Conservation (phyloP, 805 yeast species). For the Candida boleticola region DNA sequence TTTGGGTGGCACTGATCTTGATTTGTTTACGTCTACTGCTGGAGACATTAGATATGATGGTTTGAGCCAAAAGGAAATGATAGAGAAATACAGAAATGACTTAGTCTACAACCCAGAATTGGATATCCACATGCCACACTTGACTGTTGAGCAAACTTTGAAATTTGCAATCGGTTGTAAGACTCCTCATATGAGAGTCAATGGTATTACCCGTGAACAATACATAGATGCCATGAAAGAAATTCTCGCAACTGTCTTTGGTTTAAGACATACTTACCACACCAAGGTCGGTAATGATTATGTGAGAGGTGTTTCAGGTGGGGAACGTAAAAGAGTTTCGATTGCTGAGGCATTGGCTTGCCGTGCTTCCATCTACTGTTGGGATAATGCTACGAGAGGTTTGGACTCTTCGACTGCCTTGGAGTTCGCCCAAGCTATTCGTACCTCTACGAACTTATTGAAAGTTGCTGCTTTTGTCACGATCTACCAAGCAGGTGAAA, state of each 20-base stretch:
- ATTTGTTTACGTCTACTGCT: slow-evolving; percentile 20
- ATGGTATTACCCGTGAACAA: slow-evolving; percentile 45
- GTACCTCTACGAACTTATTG: slow-evolving; percentile 42
- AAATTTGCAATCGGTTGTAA: slow-evolving; percentile 67
- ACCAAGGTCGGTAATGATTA: slow-evolving; percentile 33
- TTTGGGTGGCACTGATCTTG: slow-evolving; percentile 23
- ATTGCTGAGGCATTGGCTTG: slow-evolving; percentile 63
- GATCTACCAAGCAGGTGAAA: slow-evolving; percentile 38
- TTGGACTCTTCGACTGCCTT: slow-evolving; percentile 33
- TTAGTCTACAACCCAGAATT: slow-evolving; percentile 58
- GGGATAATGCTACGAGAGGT: slow-evolving; percentile 36
- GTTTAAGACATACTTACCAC: slow-evolving; percentile 27
- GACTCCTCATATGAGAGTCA: slow-evolving; percentile 56
- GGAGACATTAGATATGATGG: slow-evolving; percentile 57
- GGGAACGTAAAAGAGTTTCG: slow-evolving; percentile 72
- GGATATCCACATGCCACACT: slow-evolving; percentile 74
- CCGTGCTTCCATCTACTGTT: slow-evolving; percentile 32
- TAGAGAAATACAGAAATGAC: slow-evolving; percentile 54
- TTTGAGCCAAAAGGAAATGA: slow-evolving; percentile 56
- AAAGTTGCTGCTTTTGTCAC: slow-evolving; percentile 60
- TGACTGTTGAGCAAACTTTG: slow-evolving; percentile 72
- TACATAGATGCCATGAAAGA: slow-evolving; percentile 37
- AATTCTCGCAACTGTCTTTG: slow-evolving; percentile 28
- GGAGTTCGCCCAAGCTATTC: slow-evolving; percentile 28
- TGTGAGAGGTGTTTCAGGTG: slow-evolving; percentile 70